Conservation (phyloP, 768 basidiomycete species). For the Gelatoporia subvermispora region DNA sequence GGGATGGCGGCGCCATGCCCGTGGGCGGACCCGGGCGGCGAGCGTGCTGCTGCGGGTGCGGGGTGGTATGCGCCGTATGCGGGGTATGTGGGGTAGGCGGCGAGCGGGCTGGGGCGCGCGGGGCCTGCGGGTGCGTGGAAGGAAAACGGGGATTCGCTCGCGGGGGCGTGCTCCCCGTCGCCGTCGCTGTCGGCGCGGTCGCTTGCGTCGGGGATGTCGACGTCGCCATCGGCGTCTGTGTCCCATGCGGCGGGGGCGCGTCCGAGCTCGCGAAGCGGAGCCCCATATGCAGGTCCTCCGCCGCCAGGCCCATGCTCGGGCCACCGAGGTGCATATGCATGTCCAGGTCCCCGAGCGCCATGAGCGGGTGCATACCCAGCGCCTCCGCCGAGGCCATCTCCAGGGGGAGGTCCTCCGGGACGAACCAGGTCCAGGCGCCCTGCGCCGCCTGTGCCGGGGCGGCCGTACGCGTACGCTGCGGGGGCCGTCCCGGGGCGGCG, state of each 20-base stretch:
- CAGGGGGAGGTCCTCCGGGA: no score
- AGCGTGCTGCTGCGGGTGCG: slow-evolving; percentile 14
- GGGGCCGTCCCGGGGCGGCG: slow-evolving; percentile 64
- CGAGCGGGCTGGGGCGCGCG: slow-evolving; percentile 21
- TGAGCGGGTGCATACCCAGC: slow-evolving; percentile 17
- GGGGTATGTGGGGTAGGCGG: slow-evolving; percentile 20
- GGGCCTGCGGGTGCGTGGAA: slow-evolving; percentile 63
- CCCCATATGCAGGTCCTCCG: no score
- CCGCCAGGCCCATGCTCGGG: no score
- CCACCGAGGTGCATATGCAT: no score
- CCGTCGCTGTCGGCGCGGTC: no score
- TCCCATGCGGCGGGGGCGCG: no score
- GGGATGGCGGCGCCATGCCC: slow-evolving; percentile 30
- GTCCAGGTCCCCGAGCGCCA: slow-evolving; percentile 36
- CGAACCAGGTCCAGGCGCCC: not conserved
- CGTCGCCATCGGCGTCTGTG: no score
- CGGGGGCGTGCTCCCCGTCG: slow-evolving; percentile 15
- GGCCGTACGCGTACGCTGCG: slow-evolving; percentile 50
- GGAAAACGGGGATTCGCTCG: slow-evolving; percentile 68
- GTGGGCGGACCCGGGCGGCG: no score
- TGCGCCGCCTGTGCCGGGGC: slow-evolving; percentile 35
- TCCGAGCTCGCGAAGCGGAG: no score
- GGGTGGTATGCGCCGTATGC: slow-evolving; percentile 3
- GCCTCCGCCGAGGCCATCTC: no score
- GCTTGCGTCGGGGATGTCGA: slow-evolving; percentile 8